Conservation (phyloP, 2,329 filamentous ascomycete genomes). For the Fusarium armeniacum region DNA sequence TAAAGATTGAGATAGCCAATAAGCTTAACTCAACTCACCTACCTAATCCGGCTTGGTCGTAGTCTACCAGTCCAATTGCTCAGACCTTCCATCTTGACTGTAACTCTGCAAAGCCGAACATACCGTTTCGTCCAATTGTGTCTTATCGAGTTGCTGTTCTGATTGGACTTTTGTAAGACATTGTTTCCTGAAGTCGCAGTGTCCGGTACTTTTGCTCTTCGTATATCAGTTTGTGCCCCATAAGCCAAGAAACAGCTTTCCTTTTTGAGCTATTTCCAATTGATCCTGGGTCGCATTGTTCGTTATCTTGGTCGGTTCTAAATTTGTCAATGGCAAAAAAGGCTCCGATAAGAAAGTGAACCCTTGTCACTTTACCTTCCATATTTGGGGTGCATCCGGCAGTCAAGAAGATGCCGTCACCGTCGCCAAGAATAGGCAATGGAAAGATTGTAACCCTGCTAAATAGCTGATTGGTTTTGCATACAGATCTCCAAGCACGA, state of each 20-base stretch:
- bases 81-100: constrained; percentile 11
- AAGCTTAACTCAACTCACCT: constrained; percentile 23
- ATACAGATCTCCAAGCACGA: not conserved
- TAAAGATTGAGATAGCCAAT: constrained; percentile 10
- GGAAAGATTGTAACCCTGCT: not conserved
- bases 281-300: not conserved
- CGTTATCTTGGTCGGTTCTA: not conserved
- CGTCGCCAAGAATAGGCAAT: constrained; percentile 36
- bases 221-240: too few species aligned
- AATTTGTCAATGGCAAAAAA: not conserved
- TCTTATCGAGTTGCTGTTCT: not conserved
- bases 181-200: not conserved
- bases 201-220: not conserved
- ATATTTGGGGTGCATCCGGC: constrained; percentile 16
- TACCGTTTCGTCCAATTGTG: constrained; percentile 3
- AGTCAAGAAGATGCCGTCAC: constrained; percentile 19
- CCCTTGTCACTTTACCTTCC: constrained; percentile 26
- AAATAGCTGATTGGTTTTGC: constrained; percentile 8
- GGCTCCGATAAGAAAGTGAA: not conserved
- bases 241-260: not conserved
- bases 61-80: not conserved
- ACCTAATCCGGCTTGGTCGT: constrained; percentile 20
- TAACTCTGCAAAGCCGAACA: not conserved
- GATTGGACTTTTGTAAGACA: constrained; percentile 33
- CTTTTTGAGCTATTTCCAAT: not conserved